phyloP scores from a whole-genome alignment of 2,329 filamentous ascomycete genomes.

The Colletotrichum tropicale region DNA sequence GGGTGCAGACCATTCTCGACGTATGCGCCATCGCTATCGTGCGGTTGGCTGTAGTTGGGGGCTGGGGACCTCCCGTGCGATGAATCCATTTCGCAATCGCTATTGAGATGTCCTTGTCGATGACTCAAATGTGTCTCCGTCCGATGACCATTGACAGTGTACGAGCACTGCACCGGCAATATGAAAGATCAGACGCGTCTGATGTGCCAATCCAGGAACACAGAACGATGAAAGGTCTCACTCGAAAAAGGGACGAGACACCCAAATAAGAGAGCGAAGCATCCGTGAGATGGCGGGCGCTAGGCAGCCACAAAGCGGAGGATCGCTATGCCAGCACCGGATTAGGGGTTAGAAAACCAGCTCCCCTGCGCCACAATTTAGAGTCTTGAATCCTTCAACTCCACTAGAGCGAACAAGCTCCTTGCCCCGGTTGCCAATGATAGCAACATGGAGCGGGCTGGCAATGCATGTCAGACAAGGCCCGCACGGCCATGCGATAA shows the following conservation, averaged over 20 bases:
- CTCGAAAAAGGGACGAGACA: not conserved
- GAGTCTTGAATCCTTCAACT: not conserved
- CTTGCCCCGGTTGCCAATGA: not conserved
- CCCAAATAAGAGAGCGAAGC: not conserved
- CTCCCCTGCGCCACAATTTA: not conserved
- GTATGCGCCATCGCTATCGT: not conserved
- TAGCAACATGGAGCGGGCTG: not conserved
- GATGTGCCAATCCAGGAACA: not conserved
- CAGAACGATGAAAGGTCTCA: not conserved
- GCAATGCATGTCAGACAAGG: not conserved
- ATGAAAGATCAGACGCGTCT: not conserved
- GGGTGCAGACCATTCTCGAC: conserved; percentile 6
- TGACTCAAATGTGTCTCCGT: not conserved
- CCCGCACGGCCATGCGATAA: not conserved
- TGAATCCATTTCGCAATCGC: not conserved
- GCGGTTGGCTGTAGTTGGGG: not conserved
- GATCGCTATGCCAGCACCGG: not conserved
- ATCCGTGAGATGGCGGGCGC: not conserved
- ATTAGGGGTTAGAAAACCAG: not conserved
- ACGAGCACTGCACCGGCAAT: no score
- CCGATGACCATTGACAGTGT: not conserved
- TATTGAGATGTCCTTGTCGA: not conserved
- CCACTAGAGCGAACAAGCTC: not conserved
- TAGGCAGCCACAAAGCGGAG: not conserved
- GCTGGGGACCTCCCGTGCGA: not conserved